Conservation (phyloP, 495 filamentous ascomycete genomes). For the Penicillium goetzii region DNA sequence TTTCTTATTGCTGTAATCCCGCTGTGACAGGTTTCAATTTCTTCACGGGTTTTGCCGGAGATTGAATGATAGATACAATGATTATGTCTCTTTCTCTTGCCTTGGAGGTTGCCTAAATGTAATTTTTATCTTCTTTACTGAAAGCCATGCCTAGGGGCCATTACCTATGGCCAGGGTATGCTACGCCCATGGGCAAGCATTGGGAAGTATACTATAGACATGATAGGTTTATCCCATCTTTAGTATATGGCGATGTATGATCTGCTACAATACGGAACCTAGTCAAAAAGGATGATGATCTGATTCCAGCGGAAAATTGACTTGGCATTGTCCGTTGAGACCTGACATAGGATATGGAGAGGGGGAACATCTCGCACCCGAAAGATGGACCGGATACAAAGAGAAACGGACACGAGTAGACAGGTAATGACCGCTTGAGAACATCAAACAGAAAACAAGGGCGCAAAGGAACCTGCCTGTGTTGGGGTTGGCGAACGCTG, state of each 20-base stretch:
- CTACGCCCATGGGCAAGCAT: neutral
- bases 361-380: slow-evolving; percentile 17
- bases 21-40: slow-evolving; percentile 19
- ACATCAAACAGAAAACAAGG: slow-evolving; percentile 28
- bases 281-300: neutral
- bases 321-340: slow-evolving; percentile 29
- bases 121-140: neutral
- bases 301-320: slow-evolving; percentile 5
- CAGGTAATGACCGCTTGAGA: slow-evolving; percentile 34
- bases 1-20: slow-evolving; percentile 23
- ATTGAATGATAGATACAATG: slow-evolving; percentile 24
- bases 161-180: no score
- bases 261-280: neutral
- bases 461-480: slow-evolving; percentile 31
- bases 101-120: neutral
- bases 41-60: slow-evolving; percentile 10
- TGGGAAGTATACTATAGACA: neutral
- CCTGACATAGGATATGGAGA: slow-evolving; percentile 28
- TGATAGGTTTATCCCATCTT: no score
- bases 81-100: slow-evolving; percentile 3
- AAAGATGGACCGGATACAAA: slow-evolving; percentile 8
- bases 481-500: slow-evolving; percentile 25
- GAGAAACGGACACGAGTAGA: slow-evolving; percentile 12
- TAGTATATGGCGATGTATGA: neutral
- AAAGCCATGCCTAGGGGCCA: neutral